Base-by-base conservation (phyloP, 371 early-diverging fungal genomes). In the Mucor lusitanicus region DNA sequence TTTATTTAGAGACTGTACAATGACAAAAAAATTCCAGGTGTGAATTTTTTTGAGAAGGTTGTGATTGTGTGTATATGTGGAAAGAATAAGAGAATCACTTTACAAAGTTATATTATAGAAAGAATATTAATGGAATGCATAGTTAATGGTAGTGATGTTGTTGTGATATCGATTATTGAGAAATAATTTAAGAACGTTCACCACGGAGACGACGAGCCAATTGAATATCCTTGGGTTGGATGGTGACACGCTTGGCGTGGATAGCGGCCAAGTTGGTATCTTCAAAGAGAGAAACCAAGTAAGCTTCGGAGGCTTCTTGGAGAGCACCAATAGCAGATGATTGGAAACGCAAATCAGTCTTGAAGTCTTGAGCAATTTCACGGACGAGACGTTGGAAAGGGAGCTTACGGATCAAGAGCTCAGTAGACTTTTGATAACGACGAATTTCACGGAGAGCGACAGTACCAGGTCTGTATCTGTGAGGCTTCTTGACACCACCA, bases 281-380 rank as follows among this genome's bases (percentile, higher is more conserved):
- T 75, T 71, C 63, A 66, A 70, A 71, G 67, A 69, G 70, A 39
- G 70, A 69, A 27, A 65, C 98, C 65, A 99, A 91, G 87, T 97
- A 99, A 64, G 97, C 95, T 87, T 99, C 99, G 58, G 97, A 86
- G 65, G 99, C 98, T 87, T 99, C 99, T 86, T 99, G 99, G 42
- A 99, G 92, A 42, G 98, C 97, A 73, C 94, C 95, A 75, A 99
- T 95, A 70, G 99, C 98, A 46, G 96, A 95, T 48, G 94, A 93
- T 85, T 99, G 98, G 93, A 99, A 99, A 75, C 98, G 94, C 59
- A 99, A 86, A 79, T 99, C 99, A 40, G 96, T 95, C 91, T 97
- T 98, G 88, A 95, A 94, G 83, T 96, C 95, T 79, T 95, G 94
- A 73, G 96, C 96, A 59, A 98, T 95, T 78, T 96, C 96, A 79